phyloP scores from a whole-genome alignment of 2,329 filamentous ascomycete genomes.

The Echinosphaeria canescens region DNA sequence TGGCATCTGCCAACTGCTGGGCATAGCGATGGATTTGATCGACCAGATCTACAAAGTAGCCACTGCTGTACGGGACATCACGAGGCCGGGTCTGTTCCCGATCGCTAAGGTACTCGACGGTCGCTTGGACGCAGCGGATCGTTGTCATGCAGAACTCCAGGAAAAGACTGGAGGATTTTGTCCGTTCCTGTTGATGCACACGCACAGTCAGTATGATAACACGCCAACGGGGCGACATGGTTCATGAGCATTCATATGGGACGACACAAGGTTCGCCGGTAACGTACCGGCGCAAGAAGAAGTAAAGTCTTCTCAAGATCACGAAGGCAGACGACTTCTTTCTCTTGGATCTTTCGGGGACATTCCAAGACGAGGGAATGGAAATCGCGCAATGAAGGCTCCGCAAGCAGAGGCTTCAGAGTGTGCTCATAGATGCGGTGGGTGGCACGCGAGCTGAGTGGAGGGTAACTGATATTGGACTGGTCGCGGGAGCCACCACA shows the following conservation, averaged over 20 bases:
- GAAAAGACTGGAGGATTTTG: conserved; percentile 50
- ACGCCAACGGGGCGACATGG: conserved; percentile 34
- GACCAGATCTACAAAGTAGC: conserved; percentile 91
- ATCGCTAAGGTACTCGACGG: conserved; percentile 68
- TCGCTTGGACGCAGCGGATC: conserved; percentile 76
- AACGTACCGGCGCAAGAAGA: conserved; percentile 85
- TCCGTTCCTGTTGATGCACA: conserved; percentile 56
- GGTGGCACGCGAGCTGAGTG: conserved; percentile 45
- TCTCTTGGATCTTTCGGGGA: conserved; percentile 58
- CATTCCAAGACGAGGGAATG: conserved; percentile 60
- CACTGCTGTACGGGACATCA: conserved; percentile 84
- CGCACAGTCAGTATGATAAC: conserved; percentile 52
- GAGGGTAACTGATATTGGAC: conserved; percentile 24
- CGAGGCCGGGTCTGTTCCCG: conserved; percentile 65
- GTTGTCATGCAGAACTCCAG: conserved; percentile 79
- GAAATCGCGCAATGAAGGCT: conserved; percentile 56
- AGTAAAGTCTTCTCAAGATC: conserved; percentile 89
- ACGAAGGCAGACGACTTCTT: conserved; percentile 75
- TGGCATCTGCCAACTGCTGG: conserved; percentile 55
- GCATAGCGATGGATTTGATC: conserved; percentile 87
- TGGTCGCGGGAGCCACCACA: conserved; percentile 28
- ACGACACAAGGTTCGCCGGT: too few species aligned
- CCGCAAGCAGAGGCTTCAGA: conserved; percentile 55
- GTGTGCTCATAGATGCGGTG: conserved; percentile 65
- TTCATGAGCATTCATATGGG: too few species aligned